Evolutionary conservation across 495 filamentous ascomycete species (phyloP), one percentile per base, ranked within the genome.

Genomic region (Terfezia claveryi): DNA sequence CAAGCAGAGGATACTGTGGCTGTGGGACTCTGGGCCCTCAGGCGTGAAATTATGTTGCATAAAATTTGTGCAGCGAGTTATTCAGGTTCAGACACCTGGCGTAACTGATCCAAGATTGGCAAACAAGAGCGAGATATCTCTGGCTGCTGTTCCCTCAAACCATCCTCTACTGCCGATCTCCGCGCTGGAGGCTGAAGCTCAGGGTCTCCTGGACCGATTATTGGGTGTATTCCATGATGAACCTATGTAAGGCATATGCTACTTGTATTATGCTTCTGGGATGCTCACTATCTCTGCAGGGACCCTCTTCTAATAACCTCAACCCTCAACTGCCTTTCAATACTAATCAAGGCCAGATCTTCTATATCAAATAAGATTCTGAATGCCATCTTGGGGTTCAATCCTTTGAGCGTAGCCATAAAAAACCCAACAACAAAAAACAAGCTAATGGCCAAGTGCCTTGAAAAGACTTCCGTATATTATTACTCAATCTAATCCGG

Each of bases 21-120:
- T 87, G 65, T 94, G 88, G 91, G 91, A 96, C 68, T 74, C 73
- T 23, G 86, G 85, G 10, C 72, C 77, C 4, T 72, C 78, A 9
- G 79, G 84, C 0, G 78, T 96, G 49, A 82, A 81, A 64, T 76
- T 95, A 63, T 89, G 86, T 73, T 95, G 91, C 68, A 83, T 95
- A 74, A 98, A 98, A 66, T 96, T 98, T 63, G 80, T 84, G 14
- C 88, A 96, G 70, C 77, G 85, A 27, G 86, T 96, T 38, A 83
- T 98, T 49, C 81, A 93, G 54, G 81, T 85, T 8, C 89, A 98
- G 66, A 95, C 87, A 8, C 81, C 80, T 12, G 87, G 86, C 38
- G 81, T 87, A 59, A 73, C 79, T 32, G 91, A 96, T 66, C 85
- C 85, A 57, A 80, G 85, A 72, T 76, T 87, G 59, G 79, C 84